phyloP scores from a whole-genome alignment of 768 basidiomycete genomes.

The Scleroderma citrinum region DNA sequence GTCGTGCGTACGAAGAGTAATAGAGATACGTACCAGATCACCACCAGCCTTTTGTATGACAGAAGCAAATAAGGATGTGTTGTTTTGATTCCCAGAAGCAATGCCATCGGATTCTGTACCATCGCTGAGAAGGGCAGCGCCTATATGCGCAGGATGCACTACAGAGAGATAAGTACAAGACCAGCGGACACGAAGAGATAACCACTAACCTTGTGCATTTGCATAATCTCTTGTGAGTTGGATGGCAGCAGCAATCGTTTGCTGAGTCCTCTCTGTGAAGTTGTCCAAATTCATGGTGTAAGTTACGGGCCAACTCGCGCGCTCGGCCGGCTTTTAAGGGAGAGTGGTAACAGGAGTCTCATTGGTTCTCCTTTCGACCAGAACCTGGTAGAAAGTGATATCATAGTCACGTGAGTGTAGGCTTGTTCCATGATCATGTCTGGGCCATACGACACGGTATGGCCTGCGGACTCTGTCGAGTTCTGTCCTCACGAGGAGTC shows the following conservation, averaged over 20 bases:
- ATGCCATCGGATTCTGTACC: slow-evolving; percentile 31
- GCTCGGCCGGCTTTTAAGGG: no score
- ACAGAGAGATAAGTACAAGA: slow-evolving; percentile 4
- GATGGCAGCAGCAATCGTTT: slow-evolving; percentile 62
- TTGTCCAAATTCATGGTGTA: slow-evolving; percentile 48
- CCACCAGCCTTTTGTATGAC: slow-evolving; percentile 82
- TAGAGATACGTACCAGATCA: slow-evolving; percentile 49
- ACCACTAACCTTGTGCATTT: slow-evolving; percentile 73
- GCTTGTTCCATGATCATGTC: background rate
- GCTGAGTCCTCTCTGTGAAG: slow-evolving; percentile 80
- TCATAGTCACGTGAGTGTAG: background rate
- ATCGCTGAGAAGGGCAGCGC: slow-evolving; percentile 75
- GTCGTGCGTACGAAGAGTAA: background rate
- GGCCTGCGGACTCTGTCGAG: slow-evolving; percentile 86
- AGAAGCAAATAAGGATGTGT: slow-evolving; percentile 61
- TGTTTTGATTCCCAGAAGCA: slow-evolving; percentile 29
- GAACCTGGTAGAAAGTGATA: slow-evolving; percentile 4
- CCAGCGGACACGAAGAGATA: background rate
- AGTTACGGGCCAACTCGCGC: no score
- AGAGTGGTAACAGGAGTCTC: no score
- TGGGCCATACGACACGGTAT: slow-evolving; percentile 52
- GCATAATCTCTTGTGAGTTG: slow-evolving; percentile 83
- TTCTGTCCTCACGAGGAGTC: slow-evolving; percentile 71
- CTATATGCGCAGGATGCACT: slow-evolving; percentile 85
- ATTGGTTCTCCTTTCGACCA: background rate